Evolutionary conservation across 208 protist genomes (phyloP), one percentile per base, ranked within the genome.

Genomic region (Leishmania amazonensis): DNA sequence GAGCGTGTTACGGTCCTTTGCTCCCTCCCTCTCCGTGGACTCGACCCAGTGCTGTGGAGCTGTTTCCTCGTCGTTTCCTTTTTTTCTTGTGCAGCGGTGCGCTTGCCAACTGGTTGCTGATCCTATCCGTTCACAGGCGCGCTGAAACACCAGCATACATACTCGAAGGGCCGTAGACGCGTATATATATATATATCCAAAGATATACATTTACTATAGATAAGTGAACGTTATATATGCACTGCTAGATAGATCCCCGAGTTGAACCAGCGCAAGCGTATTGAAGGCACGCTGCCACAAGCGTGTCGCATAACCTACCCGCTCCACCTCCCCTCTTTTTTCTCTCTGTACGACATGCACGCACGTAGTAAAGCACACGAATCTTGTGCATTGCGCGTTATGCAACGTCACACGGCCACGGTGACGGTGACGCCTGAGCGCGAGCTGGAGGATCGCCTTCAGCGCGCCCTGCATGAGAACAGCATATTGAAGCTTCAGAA

Each of bases 401-500:
- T 87, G 78, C 77, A 80, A 47, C 85, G 72, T 9, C 75, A 84
- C 81, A 73, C 73, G 1, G 74, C 81, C 49, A n/a, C 58, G 31
- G n/a, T 17, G 38, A 28, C 76, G 15, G 80, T 71, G 19, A 72
- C 80, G 24, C 64, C 82, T 19, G 38, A 76, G 2, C 62, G 75
- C 49, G 88, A 89, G 31, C 57, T 84, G 5, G 91, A 96, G 24
- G 93, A 97, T 31, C 85, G 87, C 13, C 88, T 97, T 49, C 93
- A 96, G 81, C 88, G 91, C 31, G 85, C 89, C 7, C 71, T 94
- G 73, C 87, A 96, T 13, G 94, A 96, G 76, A 95, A 95, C 75
- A 60, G 83, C 4, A 77, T 83, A 5, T 89, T 97, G 11, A 95
- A 96, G 79, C 71, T 79, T 19, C 84, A 95, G 68, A 80, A 85